Evolutionary conservation across 768 basidiomycete species (phyloP).

Genomic region (Pleurotus eryngii): DNA sequence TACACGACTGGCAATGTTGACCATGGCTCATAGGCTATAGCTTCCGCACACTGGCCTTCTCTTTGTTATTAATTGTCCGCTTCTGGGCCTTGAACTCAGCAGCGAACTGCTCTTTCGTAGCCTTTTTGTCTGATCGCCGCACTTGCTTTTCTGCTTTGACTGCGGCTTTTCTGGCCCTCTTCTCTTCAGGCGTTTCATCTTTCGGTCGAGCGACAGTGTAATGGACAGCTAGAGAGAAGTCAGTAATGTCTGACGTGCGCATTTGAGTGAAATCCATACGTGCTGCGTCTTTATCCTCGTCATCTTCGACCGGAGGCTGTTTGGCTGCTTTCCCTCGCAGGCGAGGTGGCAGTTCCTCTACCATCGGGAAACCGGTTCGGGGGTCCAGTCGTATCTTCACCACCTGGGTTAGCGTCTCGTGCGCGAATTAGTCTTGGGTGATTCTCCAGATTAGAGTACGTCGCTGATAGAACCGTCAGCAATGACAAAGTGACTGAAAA

Average conservation of each 20-base stretch:
- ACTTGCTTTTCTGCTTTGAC: constrained; percentile 64
- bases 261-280: constrained; percentile 2
- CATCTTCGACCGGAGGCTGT: constrained; percentile 9
- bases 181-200: constrained; percentile 74
- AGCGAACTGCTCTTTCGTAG: constrained; percentile 58
- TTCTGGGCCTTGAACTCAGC: constrained; percentile 63
- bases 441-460: constrained; percentile 96
- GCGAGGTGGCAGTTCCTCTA: constrained; percentile 28
- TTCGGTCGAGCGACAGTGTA: constrained; percentile 66
- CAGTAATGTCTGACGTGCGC: too few relatives aligned
- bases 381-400: constrained; percentile 71
- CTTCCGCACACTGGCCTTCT: constrained; percentile 39
- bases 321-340: constrained; percentile 13
- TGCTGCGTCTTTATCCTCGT: constrained; percentile 16
- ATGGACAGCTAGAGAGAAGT: too few relatives aligned
- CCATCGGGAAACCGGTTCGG: constrained; percentile 71
- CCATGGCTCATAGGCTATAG: constrained; percentile 19
- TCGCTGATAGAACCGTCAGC: constrained; percentile 50
- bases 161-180: constrained; percentile 66
- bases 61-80: constrained; percentile 44
- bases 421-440: constrained; percentile 87
- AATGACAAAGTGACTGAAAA: background rate
- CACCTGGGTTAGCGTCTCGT: constrained; percentile 46
- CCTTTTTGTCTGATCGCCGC: constrained; percentile 67
- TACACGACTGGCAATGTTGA: too few relatives aligned